These are phyloP conservation scores for Cenchrus purpureus DNA, from an alignment of 176 grass and related monocot genomes.

Conservation along the genomic window DNA sequence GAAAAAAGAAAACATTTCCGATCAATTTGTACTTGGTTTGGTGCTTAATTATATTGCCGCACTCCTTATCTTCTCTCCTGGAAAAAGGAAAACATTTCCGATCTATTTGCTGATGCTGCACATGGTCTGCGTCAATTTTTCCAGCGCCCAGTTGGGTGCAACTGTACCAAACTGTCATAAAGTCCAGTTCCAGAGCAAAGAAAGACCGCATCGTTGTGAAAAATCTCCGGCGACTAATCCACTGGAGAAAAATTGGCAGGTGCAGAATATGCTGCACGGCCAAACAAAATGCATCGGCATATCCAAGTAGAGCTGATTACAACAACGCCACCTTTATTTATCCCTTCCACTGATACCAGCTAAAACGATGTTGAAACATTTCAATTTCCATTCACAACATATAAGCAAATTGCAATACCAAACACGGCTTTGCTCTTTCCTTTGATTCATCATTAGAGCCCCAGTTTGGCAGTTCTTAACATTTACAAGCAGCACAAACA, in stretches of 20 bases:
- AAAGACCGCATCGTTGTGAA: neutral
- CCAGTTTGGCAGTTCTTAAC: conserved; percentile 3
- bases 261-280: neutral
- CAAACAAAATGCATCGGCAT: neutral
- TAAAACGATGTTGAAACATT: neutral
- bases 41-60: neutral
- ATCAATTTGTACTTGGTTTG: neutral
- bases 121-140: neutral
- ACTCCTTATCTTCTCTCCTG: no score
- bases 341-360: neutral
- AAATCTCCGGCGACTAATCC: conserved; percentile 1
- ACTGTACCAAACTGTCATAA: neutral
- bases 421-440: neutral
- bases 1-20: neutral
- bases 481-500: conserved; percentile 36
- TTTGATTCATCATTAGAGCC: neutral
- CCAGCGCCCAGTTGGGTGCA: neutral
- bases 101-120: neutral
- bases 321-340: neutral
- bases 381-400: neutral
- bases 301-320: neutral
- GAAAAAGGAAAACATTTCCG: no score
- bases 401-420: neutral
- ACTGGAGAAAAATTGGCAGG: neutral
- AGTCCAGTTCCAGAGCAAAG: neutral